These are phyloP conservation scores for Purshia tridentata DNA, from an alignment of 306 rosid species.

Conservation along the genomic window DNA sequence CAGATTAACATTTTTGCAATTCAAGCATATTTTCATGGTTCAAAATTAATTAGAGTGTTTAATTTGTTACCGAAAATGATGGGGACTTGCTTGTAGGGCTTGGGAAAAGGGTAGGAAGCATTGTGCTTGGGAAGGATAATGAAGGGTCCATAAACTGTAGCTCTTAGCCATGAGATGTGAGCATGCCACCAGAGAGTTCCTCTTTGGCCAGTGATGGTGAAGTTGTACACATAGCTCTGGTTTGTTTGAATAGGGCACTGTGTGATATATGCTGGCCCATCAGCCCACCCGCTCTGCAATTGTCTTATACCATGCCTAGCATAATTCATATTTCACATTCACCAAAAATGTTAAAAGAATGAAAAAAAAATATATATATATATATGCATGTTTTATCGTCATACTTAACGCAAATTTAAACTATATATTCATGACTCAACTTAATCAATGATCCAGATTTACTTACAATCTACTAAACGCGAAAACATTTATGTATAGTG, in stretches of 20 bases:
- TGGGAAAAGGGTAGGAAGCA: constrained; percentile 56
- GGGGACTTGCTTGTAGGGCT: constrained; percentile 58
- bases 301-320: constrained; percentile 74
- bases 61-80: constrained; percentile 51
- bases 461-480: no score
- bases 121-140: constrained; percentile 50
- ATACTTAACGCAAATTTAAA: no score
- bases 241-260: constrained; percentile 72
- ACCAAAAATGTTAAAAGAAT: not conserved
- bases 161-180: constrained; percentile 66
- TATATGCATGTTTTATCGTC: no score
- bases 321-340: constrained; percentile 5
- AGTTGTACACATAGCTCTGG: constrained; percentile 59
- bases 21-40: not conserved
- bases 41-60: not conserved
- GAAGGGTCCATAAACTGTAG: constrained; percentile 66
- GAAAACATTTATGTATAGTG: no score
- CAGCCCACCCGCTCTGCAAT: constrained; percentile 62
- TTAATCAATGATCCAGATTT: no score
- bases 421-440: no score
- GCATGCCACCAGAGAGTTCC: constrained; percentile 77
- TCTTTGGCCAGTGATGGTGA: constrained; percentile 64
- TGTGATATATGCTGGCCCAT: constrained; percentile 71
- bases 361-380: not conserved
- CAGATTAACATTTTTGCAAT: not conserved